These are phyloP conservation scores for Pyrenophora graminea DNA, from an alignment of 2,329 filamentous ascomycete genomes.

Conservation along the genomic window DNA sequence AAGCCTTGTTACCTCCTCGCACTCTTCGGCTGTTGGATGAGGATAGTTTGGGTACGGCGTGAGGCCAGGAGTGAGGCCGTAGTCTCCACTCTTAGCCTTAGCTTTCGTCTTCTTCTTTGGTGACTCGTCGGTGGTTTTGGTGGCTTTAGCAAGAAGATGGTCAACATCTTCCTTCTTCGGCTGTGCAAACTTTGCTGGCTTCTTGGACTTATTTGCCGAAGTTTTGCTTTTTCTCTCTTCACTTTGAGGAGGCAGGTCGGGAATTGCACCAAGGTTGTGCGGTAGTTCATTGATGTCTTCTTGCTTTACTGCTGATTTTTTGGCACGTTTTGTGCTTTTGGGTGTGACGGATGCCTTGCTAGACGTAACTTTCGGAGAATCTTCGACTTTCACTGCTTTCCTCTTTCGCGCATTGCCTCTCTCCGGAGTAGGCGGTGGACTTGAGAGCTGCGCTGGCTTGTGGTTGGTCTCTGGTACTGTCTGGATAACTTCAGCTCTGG, in stretches of 20 bases:
- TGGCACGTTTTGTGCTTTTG: slow-evolving; percentile 45
- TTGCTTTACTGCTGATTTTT: slow-evolving; percentile 43
- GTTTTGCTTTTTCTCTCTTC: slow-evolving; percentile 13
- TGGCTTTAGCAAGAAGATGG: slow-evolving; percentile 33
- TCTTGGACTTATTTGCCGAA: slow-evolving; percentile 22
- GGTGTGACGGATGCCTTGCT: slow-evolving; percentile 14
- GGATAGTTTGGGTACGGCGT: slow-evolving; percentile 71
- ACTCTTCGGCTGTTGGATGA: slow-evolving; percentile 69
- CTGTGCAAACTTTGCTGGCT: slow-evolving; percentile 24
- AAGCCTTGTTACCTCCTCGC: slow-evolving; percentile 68
- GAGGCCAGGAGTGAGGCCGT: slow-evolving; percentile 52
- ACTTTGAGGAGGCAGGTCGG: slow-evolving; percentile 16
- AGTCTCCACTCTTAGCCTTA: slow-evolving; percentile 49
- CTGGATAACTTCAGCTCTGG: slow-evolving; percentile 18
- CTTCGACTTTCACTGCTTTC: slow-evolving; percentile 32
- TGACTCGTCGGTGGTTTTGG: slow-evolving; percentile 31
- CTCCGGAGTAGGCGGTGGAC: slow-evolving; percentile 48
- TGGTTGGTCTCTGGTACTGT: slow-evolving; percentile 11
- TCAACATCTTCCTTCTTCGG: slow-evolving; percentile 28
- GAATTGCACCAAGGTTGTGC: slow-evolving; percentile 57
- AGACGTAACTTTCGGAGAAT: slow-evolving; percentile 6
- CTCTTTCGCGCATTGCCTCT: slow-evolving; percentile 31
- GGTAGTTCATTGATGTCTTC: slow-evolving; percentile 56
- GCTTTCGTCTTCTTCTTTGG: slow-evolving; percentile 42
- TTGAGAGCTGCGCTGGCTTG: slow-evolving; percentile 49